Percentiles rank a stretch among this genome's conserved stretches.
phyloP scores from a whole-genome alignment of 2,329 filamentous ascomycete species.

The Achaetomium macrosporum region DNA sequence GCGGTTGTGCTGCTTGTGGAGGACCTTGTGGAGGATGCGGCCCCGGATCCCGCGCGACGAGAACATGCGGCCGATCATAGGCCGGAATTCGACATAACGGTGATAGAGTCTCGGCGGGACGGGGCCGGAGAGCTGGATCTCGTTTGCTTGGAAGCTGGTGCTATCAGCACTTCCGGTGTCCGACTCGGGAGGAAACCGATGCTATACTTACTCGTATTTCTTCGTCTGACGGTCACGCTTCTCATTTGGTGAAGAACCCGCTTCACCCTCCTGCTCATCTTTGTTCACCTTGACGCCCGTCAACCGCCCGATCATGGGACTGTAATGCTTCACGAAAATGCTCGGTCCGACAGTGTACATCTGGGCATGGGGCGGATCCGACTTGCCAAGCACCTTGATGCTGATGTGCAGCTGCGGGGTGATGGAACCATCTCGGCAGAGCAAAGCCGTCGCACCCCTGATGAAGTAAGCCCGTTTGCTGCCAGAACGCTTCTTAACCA shows the following conservation, averaged over 20 bases:
- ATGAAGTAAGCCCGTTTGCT: constrained; percentile 82
- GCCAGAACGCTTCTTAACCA: constrained; percentile 75
- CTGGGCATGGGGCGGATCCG: constrained; percentile 60
- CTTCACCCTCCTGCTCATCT: constrained; percentile 47
- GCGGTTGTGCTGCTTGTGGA: constrained; percentile 83
- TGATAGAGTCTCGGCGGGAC: constrained; percentile 79
- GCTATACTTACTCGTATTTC: constrained; percentile 65
- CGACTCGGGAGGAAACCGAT: not conserved
- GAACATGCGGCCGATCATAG: constrained; percentile 87
- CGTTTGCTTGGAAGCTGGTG: constrained; percentile 79
- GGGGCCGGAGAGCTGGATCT: constrained; percentile 81
- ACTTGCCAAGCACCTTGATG: constrained; percentile 70
- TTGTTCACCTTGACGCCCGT: constrained; percentile 64
- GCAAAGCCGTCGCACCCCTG: constrained; percentile 59
- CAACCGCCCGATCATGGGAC: constrained; percentile 79
- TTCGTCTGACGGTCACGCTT: constrained; percentile 50
- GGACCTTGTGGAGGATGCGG: constrained; percentile 71
- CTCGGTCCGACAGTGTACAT: constrained; percentile 76
- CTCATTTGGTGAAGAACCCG: constrained; percentile 22
- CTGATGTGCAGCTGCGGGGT: constrained; percentile 67
- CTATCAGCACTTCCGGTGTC: constrained; percentile 11
- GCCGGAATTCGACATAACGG: constrained; percentile 87
- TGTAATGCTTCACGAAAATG: constrained; percentile 76
- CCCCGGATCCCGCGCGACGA: constrained; percentile 70
- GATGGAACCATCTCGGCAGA: constrained; percentile 58